Base-by-base conservation (phyloP, 2,329 filamentous ascomycete genomes). In the Fusarium dimerum region DNA sequence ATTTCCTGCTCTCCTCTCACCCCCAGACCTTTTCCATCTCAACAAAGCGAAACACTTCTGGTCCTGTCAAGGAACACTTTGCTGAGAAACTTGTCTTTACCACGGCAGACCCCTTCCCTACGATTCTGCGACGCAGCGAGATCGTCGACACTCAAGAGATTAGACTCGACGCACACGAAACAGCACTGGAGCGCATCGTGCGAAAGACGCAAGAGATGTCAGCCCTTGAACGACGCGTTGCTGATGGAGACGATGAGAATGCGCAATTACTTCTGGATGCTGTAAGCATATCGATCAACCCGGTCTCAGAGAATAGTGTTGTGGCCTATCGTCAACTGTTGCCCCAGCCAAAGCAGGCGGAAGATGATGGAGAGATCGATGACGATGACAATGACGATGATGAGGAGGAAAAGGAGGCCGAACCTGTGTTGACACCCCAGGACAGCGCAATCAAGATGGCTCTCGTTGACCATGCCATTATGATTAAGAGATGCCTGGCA, bases 161-260 rank as follows among this genome's bases (percentile, higher is more conserved):
- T 16, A 79, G 79, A 11, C 77, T 97, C 26, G 82, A 82, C 32
- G 86, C 92, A 7, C 78, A 94, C 52, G 89, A 97, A 71, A 92
- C 91, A n/a, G 93, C 89, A 0, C 78, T 97, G 55, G 93, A 97
- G 69, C 86, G 93, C 15, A 93, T 94, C 32, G 87, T 90, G 63
- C 85, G 92, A 53, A 97, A 97, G 76, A 96, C 93, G 1, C 84
- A 90, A 52, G 93, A 97, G 71, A 83, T 97, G 75, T 78, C 84
- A 2, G 73, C 81, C 1, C 76, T 96, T 1, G 91, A 96, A 68
- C 90, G 87, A 68, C 85, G 86, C 45, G 78, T 93, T 9, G 74
- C 79, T 1, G 86, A 90, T 18, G 88, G 88, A 6, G 89, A 93
- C 51, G 85, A 90, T 36, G 82, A 86, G 9, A 82, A 84, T 41